Percentiles rank a stretch among this genome's conserved stretches.
phyloP scores from a whole-genome alignment of 2,329 filamentous ascomycete species.

The Orbilia oligospora region DNA sequence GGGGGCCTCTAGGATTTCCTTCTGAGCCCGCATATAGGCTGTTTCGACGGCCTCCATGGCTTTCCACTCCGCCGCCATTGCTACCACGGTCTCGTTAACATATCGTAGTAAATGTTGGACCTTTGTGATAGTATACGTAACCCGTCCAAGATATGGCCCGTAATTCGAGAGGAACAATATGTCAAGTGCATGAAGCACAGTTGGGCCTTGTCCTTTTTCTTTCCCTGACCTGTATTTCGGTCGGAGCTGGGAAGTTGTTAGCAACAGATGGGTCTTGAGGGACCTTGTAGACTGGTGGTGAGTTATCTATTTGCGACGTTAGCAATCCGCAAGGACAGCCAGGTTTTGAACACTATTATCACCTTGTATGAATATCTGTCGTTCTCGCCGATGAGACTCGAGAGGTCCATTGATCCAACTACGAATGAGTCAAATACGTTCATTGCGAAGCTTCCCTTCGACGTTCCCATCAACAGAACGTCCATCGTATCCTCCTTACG shows the following conservation, averaged over 20 bases:
- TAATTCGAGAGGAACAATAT: slow-evolving; percentile 85
- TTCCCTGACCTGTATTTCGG: slow-evolving; percentile 65
- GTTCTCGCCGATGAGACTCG: slow-evolving; percentile 62
- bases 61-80: slow-evolving; percentile 86
- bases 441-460: slow-evolving; percentile 63
- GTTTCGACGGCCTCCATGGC: slow-evolving; percentile 83
- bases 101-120: slow-evolving; percentile 90
- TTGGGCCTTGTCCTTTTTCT: slow-evolving; percentile 39
- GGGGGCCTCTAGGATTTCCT: slow-evolving; percentile 74
- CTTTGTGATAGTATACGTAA: slow-evolving; percentile 88
- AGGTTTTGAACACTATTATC: neutral
- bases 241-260: slow-evolving; percentile 60
- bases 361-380: slow-evolving; percentile 42
- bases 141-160: slow-evolving; percentile 83
- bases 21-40: slow-evolving; percentile 84
- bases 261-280: slow-evolving; percentile 63
- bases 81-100: slow-evolving; percentile 81
- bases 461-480: slow-evolving; percentile 64
- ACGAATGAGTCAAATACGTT: slow-evolving; percentile 65
- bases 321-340: neutral
- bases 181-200: slow-evolving; percentile 80
- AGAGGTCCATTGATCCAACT: slow-evolving; percentile 64
- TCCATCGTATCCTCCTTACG: slow-evolving; percentile 64
- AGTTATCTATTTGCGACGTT: slow-evolving; percentile 60
- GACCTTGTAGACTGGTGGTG: slow-evolving; percentile 63